Evolutionary conservation across 2,329 filamentous ascomycete genomes (phyloP), one percentile per base, ranked within the genome.

Genomic region (Xenosphaeropsis pyriputrescens): DNA sequence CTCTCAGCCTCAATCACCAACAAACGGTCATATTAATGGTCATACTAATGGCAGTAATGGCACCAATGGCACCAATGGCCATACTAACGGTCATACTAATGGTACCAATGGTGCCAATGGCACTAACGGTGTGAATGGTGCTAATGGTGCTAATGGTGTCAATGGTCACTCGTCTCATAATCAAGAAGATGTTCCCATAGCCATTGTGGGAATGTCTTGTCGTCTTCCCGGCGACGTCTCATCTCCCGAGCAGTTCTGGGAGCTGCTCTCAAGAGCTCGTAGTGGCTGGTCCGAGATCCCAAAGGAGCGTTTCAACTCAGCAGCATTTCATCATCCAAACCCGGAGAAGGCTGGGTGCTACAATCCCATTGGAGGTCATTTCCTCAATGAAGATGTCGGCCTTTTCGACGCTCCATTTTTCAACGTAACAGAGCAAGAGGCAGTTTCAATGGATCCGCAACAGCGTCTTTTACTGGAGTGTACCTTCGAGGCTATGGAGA

Each of bases 251-350:
- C 55, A 59, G 40, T 57, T 61, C 32, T 61, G 58, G 58, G 55
- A 59, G 44, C 41, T 61, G 12, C 54, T 51, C 39, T 55, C 55
- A n/a, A 48, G 56, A 33, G 55, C 56, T 36, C 50, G 56, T 34
- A 58, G 52, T 39, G 57, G 56, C 6, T 58, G 56, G 48, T 56
- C 57, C 9, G 32, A 43, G 11, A 44, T 48, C 19, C 51, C 53
- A 14, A 54, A 47, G 32, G 40, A 41, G 32, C 36, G 70, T 8
- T 62, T 73, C 43, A 69, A 72, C 31, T 60, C 65, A 26, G 56
- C 64, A 12, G 63, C 63, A n/a, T 72, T 68, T 47, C 68, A 65
- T 43, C 70, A 74, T 45, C 68, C 68, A 0, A 62, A 67, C 15
- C 46, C 53, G 9, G 56, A 35, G 42, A 46, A 50, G 17, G 37